Conservation (phyloP, 192 early-diverging fungal genomes). For the Entrophospora sp. region DNA sequence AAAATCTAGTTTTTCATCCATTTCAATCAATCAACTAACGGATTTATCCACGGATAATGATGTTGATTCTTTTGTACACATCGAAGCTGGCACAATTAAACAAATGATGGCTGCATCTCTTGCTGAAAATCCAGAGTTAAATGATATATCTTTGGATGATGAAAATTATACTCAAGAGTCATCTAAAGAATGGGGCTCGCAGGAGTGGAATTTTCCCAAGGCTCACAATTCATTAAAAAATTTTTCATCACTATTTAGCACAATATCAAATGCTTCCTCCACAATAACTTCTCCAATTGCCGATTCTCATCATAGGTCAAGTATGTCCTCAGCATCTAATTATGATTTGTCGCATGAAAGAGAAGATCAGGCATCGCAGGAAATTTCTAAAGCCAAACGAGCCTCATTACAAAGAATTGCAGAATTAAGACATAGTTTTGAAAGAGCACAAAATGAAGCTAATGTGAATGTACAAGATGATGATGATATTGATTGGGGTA, state of each 20-base stretch:
- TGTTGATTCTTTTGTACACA: background rate
- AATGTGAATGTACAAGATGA: slow-evolving; percentile 24
- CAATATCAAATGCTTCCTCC: slow-evolving; percentile 16
- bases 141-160: slow-evolving; percentile 34
- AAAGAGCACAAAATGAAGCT: slow-evolving; percentile 33
- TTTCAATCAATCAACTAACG: background rate
- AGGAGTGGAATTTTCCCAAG: slow-evolving; percentile 6
- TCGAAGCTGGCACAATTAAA: background rate
- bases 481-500: slow-evolving; percentile 71
- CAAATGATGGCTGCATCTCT: slow-evolving; percentile 18
- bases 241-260: background rate
- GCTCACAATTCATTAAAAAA: background rate
- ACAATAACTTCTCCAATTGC: background rate
- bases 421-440: slow-evolving; percentile 33
- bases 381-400: slow-evolving; percentile 45
- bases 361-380: slow-evolving; percentile 52
- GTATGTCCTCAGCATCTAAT: slow-evolving; percentile 38
- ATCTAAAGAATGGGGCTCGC: slow-evolving; percentile 23
- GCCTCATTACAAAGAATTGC: slow-evolving; percentile 35
- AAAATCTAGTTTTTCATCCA: slow-evolving; percentile 14
- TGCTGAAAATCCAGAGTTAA: slow-evolving; percentile 29
- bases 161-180: slow-evolving; percentile 15
- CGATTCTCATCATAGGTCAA: slow-evolving; percentile 28
- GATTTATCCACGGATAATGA: background rate
- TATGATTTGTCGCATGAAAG: slow-evolving; percentile 56